These are phyloP conservation scores for Hymenoscyphus fraxineus DNA, from an alignment of 2,329 filamentous ascomycete species.

Conservation along the genomic window DNA sequence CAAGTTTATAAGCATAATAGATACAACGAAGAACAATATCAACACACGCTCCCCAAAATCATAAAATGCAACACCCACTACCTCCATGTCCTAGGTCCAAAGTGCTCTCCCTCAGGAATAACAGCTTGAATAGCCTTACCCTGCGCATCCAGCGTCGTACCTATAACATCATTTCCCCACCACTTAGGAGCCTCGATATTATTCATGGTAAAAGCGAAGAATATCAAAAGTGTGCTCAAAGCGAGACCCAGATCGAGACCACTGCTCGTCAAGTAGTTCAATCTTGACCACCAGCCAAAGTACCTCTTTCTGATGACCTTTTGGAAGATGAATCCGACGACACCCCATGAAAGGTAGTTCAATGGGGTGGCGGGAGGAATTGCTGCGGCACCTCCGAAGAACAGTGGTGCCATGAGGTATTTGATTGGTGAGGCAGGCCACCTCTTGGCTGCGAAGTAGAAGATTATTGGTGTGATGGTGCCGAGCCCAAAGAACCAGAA, in stretches of 20 bases:
- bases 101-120: slow-evolving; percentile 18
- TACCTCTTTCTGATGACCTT: slow-evolving; percentile 61
- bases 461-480: slow-evolving; percentile 55
- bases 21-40: not conserved
- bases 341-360: slow-evolving; percentile 68
- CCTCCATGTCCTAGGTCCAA: slow-evolving; percentile 14
- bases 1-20: not conserved
- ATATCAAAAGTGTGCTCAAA: slow-evolving; percentile 66
- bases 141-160: slow-evolving; percentile 23
- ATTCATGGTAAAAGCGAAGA: slow-evolving; percentile 57
- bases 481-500: slow-evolving; percentile 72
- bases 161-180: slow-evolving; percentile 54
- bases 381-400: slow-evolving; percentile 22
- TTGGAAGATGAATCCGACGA: slow-evolving; percentile 65
- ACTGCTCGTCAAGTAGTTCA: slow-evolving; percentile 72
- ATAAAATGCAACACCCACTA: not conserved
- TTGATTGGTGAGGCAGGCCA: slow-evolving; percentile 60
- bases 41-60: not conserved
- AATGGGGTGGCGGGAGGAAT: slow-evolving; percentile 66
- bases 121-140: slow-evolving; percentile 20
- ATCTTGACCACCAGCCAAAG: slow-evolving; percentile 71
- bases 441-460: slow-evolving; percentile 51
- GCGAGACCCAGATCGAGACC: slow-evolving; percentile 67
- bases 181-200: slow-evolving; percentile 48
- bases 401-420: slow-evolving; percentile 25